Percentiles rank a stretch among this genome's conserved stretches.
Evolutionary conservation across 371 early-diverging fungal genomes (phyloP).

Genomic region (Dinochytrium kinnereticum): DNA sequence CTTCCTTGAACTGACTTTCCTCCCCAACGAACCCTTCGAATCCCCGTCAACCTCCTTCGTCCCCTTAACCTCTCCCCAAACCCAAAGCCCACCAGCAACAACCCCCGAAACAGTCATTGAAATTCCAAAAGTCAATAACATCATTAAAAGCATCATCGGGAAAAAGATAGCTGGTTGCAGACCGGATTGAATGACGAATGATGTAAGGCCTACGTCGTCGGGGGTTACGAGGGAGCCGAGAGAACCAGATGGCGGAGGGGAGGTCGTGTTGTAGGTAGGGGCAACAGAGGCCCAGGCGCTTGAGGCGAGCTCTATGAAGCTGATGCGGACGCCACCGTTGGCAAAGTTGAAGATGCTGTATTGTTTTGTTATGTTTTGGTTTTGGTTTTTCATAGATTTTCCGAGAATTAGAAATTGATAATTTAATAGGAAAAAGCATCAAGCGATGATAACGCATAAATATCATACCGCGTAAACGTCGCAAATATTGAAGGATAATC

Average conservation of each 20-base stretch:
- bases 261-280: background rate
- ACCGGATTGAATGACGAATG: slow-evolving; percentile 6
- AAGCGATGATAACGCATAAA: background rate
- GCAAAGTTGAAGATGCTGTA: slow-evolving; percentile 19
- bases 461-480: slow-evolving; percentile 14
- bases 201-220: slow-evolving; percentile 17
- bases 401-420: background rate
- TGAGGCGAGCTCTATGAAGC: slow-evolving; percentile 2
- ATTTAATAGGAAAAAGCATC: background rate
- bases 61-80: background rate
- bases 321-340: slow-evolving; percentile 4
- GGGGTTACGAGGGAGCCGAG: background rate
- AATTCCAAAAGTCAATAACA: slow-evolving; percentile 6
- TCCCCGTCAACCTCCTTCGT: background rate
- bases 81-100: background rate
- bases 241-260: background rate
- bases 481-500: slow-evolving; percentile 22
- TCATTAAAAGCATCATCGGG: slow-evolving; percentile 10
- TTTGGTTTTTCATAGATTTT: background rate
- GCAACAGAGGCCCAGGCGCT: slow-evolving; percentile 1
- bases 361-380: background rate
- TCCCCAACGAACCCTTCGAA: no score
- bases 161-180: slow-evolving; percentile 16
- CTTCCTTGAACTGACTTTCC: background rate
- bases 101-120: background rate